These are phyloP conservation scores for Schoenoplectus triqueter DNA, from an alignment of 202 grass and related monocot species.

Conservation along the genomic window DNA sequence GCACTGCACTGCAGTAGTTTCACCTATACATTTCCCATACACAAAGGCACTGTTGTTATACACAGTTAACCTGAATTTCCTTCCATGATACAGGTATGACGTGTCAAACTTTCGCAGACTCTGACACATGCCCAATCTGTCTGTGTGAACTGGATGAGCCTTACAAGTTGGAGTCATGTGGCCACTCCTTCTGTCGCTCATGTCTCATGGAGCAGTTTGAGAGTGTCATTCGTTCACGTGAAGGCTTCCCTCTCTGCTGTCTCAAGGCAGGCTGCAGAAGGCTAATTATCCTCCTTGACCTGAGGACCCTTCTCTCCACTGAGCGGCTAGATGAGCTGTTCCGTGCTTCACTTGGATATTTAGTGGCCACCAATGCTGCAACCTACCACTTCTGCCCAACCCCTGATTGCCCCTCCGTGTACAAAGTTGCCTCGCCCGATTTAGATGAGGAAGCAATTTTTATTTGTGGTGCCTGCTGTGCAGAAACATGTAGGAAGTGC, in stretches of 20 bases:
- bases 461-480: constrained; percentile 71
- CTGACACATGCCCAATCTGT: constrained; percentile 75
- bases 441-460: constrained; percentile 53
- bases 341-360: constrained; percentile 68
- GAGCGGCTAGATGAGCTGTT: constrained; percentile 80
- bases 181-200: constrained; percentile 67
- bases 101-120: not conserved
- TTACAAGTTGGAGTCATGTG: constrained; percentile 85
- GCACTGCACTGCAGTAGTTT: not conserved
- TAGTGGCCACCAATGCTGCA: constrained; percentile 66
- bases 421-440: constrained; percentile 51
- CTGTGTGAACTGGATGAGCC: constrained; percentile 87
- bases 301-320: constrained; percentile 58
- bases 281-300: constrained; percentile 60
- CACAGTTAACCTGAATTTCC: not conserved
- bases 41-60: not conserved
- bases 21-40: not conserved
- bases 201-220: constrained; percentile 91
- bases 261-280: constrained; percentile 67
- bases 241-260: constrained; percentile 82
- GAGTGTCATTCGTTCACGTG: constrained; percentile 61
- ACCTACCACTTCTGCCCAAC: constrained; percentile 77
- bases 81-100: constrained; percentile 29
- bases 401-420: constrained; percentile 78
- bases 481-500: constrained; percentile 89